Conservation (phyloP, 495 filamentous ascomycete genomes). For the Neurospora cerealis region DNA sequence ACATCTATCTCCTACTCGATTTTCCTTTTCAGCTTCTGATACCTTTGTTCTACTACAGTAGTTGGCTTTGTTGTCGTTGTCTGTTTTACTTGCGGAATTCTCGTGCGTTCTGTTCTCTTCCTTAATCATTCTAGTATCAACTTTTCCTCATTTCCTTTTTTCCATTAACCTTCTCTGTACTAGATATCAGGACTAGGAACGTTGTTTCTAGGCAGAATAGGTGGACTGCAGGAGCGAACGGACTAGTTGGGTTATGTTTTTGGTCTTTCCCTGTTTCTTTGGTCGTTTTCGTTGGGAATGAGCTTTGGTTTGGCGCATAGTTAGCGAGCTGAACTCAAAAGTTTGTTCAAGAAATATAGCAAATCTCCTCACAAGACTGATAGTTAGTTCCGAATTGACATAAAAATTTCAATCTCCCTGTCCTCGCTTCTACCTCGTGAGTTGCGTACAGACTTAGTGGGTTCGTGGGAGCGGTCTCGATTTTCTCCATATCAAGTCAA, state of each 20-base stretch:
- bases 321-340: neutral
- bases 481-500: neutral
- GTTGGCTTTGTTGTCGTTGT: neutral
- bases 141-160: neutral
- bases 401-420: neutral
- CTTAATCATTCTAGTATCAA: neutral
- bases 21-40: conserved; percentile 12
- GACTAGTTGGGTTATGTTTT: neutral
- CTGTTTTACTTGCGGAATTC: neutral
- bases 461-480: neutral
- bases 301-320: neutral
- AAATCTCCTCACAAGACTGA: neutral
- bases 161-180: neutral
- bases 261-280: neutral
- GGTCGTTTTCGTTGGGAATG: neutral
- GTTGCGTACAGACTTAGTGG: neutral
- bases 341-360: neutral
- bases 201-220: neutral
- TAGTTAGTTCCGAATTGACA: neutral
- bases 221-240: neutral
- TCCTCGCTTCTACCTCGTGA: neutral
- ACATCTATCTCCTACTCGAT: neutral
- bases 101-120: neutral
- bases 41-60: conserved; percentile 17
- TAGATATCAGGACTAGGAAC: neutral